A percentile compares a stretch with the other conserved stretches of the same genome.
phyloP scores from a whole-genome alignment of 2,329 filamentous ascomycete species.

The Fragosphaeria purpurea region DNA sequence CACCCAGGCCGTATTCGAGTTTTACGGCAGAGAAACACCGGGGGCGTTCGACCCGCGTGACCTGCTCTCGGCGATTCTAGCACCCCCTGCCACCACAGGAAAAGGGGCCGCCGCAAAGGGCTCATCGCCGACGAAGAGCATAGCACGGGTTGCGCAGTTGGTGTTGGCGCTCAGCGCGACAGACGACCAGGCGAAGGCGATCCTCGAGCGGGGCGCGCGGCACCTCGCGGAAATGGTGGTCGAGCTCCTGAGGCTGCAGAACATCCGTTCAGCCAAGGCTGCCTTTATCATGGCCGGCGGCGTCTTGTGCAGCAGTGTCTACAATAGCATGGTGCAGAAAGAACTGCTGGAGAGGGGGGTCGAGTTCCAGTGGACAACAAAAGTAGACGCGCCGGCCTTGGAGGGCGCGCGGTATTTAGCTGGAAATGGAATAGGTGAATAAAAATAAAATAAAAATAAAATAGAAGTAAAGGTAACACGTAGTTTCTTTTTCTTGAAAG shows the following conservation, averaged over 20 bases:
- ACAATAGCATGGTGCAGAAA: slow-evolving; percentile 1
- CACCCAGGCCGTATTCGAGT: not conserved
- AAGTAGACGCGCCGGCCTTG: not conserved
- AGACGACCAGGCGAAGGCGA: not conserved
- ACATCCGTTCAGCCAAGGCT: not conserved
- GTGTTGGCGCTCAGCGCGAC: not conserved
- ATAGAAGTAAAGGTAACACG: too few species aligned
- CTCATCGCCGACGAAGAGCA: not conserved
- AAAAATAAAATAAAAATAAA: not conserved
- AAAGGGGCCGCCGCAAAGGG: not conserved
- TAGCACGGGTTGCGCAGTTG: not conserved
- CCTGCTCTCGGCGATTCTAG: slow-evolving; percentile 1
- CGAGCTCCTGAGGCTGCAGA: not conserved
- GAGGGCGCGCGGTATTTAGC: slow-evolving; percentile 3
- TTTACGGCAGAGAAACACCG: not conserved
- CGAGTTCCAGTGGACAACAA: not conserved
- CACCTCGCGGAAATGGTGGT: slow-evolving; percentile 3
- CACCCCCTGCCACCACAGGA: not conserved
- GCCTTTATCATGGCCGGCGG: slow-evolving; percentile 6
- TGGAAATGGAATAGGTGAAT: not conserved
- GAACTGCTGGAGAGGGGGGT: not conserved
- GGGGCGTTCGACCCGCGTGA: not conserved
- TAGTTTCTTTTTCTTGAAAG: too few species aligned
- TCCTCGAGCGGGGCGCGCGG: not conserved
- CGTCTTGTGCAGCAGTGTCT: not conserved